Conservation (phyloP, 2,329 filamentous ascomycete genomes). For the Cercospora nicotianae region DNA sequence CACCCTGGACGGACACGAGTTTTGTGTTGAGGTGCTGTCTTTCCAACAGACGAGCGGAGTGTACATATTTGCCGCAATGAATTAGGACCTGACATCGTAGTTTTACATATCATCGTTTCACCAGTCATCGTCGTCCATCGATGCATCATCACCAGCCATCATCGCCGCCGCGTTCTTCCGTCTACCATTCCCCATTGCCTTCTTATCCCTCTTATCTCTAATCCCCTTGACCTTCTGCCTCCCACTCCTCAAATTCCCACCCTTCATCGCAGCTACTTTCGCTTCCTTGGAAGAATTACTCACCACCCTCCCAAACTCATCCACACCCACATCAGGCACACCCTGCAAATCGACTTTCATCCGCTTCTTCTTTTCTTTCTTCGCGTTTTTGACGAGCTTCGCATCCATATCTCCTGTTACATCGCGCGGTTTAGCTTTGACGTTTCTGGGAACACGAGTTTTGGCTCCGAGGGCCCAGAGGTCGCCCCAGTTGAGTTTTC, state of each 20-base stretch:
- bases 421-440: conserved; percentile 23
- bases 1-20: not conserved
- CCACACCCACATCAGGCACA: conserved; percentile 17
- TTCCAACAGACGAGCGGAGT: not conserved
- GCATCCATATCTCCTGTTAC: conserved; percentile 23
- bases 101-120: not conserved
- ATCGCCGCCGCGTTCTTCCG: conserved; percentile 19
- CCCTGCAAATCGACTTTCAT: conserved; percentile 14
- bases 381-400: conserved; percentile 17
- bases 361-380: conserved; percentile 11
- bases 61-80: not conserved
- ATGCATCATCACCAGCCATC: not conserved
- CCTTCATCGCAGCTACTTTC: not conserved
- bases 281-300: not conserved
- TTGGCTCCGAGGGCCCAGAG: conserved; percentile 95
- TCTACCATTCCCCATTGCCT: conserved; percentile 35
- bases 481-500: conserved; percentile 89
- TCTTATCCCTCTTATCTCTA: conserved; percentile 41
- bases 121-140: not conserved
- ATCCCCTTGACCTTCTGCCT: conserved; percentile 39
- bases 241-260: conserved; percentile 32
- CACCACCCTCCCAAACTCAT: conserved; percentile 28
- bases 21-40: not conserved
- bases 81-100: not conserved
- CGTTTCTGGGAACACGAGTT: conserved; percentile 64